Base-by-base conservation (phyloP, 2,329 filamentous ascomycete genomes). In the Tolypocladium pustulatum region DNA sequence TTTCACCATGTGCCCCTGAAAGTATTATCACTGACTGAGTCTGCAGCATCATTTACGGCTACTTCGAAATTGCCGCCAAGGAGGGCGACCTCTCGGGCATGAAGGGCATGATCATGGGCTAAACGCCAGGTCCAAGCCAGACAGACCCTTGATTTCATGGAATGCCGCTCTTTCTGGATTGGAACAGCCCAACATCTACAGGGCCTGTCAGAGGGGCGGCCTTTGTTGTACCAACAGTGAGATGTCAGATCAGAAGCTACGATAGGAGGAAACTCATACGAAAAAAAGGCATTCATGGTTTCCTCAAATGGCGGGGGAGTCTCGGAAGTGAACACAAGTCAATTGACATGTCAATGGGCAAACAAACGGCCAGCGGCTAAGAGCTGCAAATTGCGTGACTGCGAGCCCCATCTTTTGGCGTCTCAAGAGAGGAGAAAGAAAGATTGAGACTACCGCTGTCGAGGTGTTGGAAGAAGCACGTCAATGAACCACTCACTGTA, bases 11-110 rank as follows among this genome's bases (percentile, higher is more conserved):
- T 15, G 9, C 34, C 3, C 8, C 9, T 9, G 3, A 25, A 13
- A 3, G 13, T 12, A 13, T 34, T 4, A 30, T 30, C 30, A 34
- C 59, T 61, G 37, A 61, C 57, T 30, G 17, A 10, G 75, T 63
- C n/a, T 20, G 20, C 67, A 95, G 91, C 62, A 99, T 99, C 74
- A 99, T 99, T 76, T 99, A 99, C 76, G 91, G 92, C 65, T 99
- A 99, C 81, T 99, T 99, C 70, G 94, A 99, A 76, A 99, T 99
- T 70, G 94, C 94, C 30, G 95, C 95, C 69, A 97, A 97, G 79
- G 94, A 99, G 78, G 94, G 94, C 68, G 94, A 99, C 73, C 87
- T 97, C 76, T 83, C 87, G 61, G 90, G 91, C 65, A 85, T 87
- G 83, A 86, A 87, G 75, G 85, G 85, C 59, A 86, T 87, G 83